Conservation (phyloP, 164 flowering plant genomes). For the Litsea cubeba region DNA sequence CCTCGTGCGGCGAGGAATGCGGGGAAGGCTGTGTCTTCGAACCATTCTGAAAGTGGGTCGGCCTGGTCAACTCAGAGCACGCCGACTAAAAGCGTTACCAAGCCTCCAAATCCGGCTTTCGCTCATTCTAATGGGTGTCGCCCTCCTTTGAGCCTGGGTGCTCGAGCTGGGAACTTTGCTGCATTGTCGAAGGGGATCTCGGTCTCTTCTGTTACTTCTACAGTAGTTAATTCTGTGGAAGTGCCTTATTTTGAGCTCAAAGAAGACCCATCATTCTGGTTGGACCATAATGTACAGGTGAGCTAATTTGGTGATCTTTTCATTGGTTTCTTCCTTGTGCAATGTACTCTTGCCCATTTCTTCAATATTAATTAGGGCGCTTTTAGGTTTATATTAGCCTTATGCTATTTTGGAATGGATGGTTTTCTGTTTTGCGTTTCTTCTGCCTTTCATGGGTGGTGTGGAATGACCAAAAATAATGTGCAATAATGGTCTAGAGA, state of each 20-base stretch:
- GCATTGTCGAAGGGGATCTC: constrained; percentile 68
- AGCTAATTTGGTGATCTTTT: not conserved
- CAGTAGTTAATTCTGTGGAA: constrained; percentile 67
- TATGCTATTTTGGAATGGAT: too few relatives aligned
- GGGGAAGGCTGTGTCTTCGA: constrained; percentile 33
- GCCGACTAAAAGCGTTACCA: constrained; percentile 81
- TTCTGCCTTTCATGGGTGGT: too few relatives aligned
- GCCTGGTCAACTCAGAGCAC: constrained; percentile 74
- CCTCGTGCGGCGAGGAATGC: constrained; percentile 44
- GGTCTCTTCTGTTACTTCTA: constrained; percentile 26
- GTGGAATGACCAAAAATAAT: too few relatives aligned
- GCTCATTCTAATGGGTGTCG: constrained; percentile 22
- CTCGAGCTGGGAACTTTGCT: constrained; percentile 38
- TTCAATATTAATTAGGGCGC: too few relatives aligned
- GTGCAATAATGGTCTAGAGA: too few relatives aligned
- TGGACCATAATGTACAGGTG: constrained; percentile 99
- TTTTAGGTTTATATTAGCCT: too few relatives aligned
- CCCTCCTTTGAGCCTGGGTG: constrained; percentile 28
- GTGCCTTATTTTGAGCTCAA: constrained; percentile 92
- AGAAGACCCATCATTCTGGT: constrained; percentile 96
- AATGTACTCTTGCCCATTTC: too few relatives aligned
- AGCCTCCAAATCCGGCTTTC: constrained; percentile 61
- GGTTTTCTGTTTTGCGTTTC: too few relatives aligned
- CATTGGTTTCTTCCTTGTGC: constrained; percentile 2
- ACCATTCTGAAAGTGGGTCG: constrained; percentile 58